Conservation (phyloP, 129 eudicot genomes). For the Centrapalus pauciflorus region DNA sequence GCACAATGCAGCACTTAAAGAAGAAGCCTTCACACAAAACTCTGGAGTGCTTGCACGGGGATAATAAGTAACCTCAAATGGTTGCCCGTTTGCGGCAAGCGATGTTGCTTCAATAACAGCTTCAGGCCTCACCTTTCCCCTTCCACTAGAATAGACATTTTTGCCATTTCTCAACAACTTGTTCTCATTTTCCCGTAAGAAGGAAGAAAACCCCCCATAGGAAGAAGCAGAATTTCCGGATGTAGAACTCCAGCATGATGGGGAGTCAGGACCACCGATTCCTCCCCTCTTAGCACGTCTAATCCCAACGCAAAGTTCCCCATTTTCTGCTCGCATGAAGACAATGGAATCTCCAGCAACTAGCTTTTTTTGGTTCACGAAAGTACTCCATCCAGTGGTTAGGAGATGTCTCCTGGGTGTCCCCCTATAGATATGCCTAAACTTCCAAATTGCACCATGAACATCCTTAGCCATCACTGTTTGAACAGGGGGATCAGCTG, state of each 20-base stretch:
- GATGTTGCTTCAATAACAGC: conserved; percentile 46
- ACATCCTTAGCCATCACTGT: conserved; percentile 66
- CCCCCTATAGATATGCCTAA: conserved; percentile 74
- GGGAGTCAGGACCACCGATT: conserved; percentile 40
- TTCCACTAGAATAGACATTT: conserved; percentile 26
- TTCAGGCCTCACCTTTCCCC: conserved; percentile 46
- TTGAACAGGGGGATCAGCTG: conserved; percentile 78
- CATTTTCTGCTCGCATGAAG: conserved; percentile 68
- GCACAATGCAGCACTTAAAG: conserved; percentile 44
- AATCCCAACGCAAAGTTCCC: conserved; percentile 67
- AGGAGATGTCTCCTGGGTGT: conserved; percentile 76
- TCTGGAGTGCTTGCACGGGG: conserved; percentile 76
- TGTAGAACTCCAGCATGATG: conserved; percentile 58
- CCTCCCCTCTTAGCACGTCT: conserved; percentile 69
- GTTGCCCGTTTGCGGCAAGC: conserved; percentile 54
- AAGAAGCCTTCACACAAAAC: conserved; percentile 55
- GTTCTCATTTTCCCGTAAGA: conserved; percentile 52
- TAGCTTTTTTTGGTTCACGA: conserved; percentile 69
- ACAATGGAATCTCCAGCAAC: conserved; percentile 82
- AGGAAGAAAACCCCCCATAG: conserved; percentile 40
- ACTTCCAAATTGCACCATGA: conserved; percentile 73
- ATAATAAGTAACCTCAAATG: conserved; percentile 59
- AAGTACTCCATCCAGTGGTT: conserved; percentile 87
- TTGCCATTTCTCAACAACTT: conserved; percentile 37
- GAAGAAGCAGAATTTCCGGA: conserved; percentile 37